A percentile compares a stretch with the other conserved stretches of the same genome.
phyloP scores from a whole-genome alignment of 371 early-diverging fungal genomes.

The Apophysomyces ossiformis region DNA sequence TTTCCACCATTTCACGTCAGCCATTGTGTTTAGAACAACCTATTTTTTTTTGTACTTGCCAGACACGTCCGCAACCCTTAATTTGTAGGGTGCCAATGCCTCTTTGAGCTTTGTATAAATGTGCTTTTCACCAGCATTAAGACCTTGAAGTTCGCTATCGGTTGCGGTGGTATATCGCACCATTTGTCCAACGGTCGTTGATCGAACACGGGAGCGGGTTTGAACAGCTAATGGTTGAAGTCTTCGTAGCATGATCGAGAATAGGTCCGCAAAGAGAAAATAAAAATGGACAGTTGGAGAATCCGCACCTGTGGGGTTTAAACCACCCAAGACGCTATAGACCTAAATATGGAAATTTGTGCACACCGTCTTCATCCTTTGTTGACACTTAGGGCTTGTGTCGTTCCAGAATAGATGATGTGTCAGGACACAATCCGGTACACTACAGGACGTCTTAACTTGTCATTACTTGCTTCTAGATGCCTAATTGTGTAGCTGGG shows the following conservation, averaged over 20 bases:
- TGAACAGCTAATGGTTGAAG: not conserved
- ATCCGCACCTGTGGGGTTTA: no score
- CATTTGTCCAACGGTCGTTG: not conserved
- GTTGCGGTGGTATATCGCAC: not conserved
- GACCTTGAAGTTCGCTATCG: conserved; percentile 8
- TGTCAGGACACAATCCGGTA: no score
- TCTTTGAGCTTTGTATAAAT: conserved; percentile 73
- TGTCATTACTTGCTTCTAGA: no score
- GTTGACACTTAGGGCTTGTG: no score
- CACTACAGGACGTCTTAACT: no score
- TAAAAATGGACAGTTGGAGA: not conserved
- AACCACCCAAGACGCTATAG: no score
- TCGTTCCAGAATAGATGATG: no score
- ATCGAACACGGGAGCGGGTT: not conserved
- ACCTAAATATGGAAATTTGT: no score
- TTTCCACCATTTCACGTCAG: not conserved
- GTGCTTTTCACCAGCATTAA: conserved; percentile 72
- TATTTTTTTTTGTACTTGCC: conserved; percentile 51
- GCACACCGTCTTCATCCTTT: no score
- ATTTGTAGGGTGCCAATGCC: conserved; percentile 68
- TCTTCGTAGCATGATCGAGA: not conserved
- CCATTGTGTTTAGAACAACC: not conserved
- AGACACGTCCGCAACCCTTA: conserved; percentile 87
- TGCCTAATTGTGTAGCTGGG: no score
- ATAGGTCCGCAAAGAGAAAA: not conserved